Evolutionary conservation across 768 basidiomycete species (phyloP).

Genomic region (Tricholoma sp.): DNA sequence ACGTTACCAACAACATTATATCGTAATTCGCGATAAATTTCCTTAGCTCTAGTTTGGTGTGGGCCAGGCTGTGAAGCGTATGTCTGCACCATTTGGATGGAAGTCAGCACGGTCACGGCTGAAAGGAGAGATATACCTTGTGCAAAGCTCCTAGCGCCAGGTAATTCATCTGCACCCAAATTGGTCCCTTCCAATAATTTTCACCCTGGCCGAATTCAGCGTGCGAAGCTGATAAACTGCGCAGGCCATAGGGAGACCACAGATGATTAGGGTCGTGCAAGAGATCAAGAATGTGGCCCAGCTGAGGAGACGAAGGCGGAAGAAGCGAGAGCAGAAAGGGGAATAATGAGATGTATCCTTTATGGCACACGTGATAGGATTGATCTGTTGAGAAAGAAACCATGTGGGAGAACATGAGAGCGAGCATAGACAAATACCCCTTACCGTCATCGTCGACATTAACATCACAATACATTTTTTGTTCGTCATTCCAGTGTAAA

Average conservation of each 20-base stretch:
- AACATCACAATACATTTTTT: constrained; percentile 92
- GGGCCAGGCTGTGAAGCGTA: constrained; percentile 83
- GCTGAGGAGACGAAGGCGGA: constrained; percentile 68
- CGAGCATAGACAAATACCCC: constrained; percentile 7
- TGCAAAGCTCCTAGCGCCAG: constrained; percentile 75
- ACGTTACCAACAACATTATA: constrained; percentile 85
- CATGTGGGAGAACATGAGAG: background rate
- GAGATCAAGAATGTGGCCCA: constrained; percentile 77
- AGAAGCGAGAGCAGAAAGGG: constrained; percentile 86
- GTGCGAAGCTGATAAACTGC: constrained; percentile 84
- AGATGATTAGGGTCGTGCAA: constrained; percentile 77
- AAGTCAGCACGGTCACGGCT: background rate
- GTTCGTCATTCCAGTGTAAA: constrained; percentile 87
- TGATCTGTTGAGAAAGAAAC: constrained; percentile 55
- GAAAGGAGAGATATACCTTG: constrained; percentile 43
- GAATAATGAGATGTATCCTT: constrained; percentile 92
- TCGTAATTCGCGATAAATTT: constrained; percentile 78
- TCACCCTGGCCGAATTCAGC: constrained; percentile 89
- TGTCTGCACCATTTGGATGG: constrained; percentile 38
- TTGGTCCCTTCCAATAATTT: constrained; percentile 96
- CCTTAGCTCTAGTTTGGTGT: constrained; percentile 62
- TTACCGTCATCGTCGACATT: constrained; percentile 80
- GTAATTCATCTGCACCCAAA: constrained; percentile 99
- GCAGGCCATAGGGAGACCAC: constrained; percentile 89
- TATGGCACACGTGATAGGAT: constrained; percentile 86